Conservation (phyloP, 202 grass and related monocot genomes). For the Schoenoplectus tabernaemontani region DNA sequence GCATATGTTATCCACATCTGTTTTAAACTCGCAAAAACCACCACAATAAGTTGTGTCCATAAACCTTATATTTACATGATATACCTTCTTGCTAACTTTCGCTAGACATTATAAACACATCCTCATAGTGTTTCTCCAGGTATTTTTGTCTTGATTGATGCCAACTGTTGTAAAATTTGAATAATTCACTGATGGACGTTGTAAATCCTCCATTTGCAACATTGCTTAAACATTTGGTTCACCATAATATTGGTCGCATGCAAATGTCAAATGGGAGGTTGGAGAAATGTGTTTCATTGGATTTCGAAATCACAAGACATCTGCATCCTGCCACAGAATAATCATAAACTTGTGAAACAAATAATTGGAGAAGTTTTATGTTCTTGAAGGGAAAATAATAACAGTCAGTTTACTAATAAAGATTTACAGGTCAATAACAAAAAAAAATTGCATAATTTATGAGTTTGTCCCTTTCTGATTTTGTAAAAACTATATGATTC, state of each 20-base stretch:
- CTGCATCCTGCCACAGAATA: slow-evolving; percentile 33
- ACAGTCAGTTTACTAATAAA: too few relatives aligned
- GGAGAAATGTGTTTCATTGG: slow-evolving; percentile 47
- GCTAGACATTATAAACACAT: slow-evolving; percentile 26
- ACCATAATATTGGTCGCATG: slow-evolving; percentile 50
- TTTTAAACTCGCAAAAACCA: slow-evolving; percentile 51
- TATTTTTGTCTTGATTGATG: slow-evolving; percentile 10
- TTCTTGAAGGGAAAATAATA: too few relatives aligned
- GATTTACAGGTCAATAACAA: too few relatives aligned
- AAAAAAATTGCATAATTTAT: too few relatives aligned
- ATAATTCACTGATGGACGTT: slow-evolving; percentile 23
- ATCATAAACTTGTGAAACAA: not conserved
- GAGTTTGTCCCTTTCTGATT: too few relatives aligned
- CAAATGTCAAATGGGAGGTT: slow-evolving; percentile 39
- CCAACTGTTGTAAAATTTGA: slow-evolving; percentile 58
- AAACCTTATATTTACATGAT: slow-evolving; percentile 47
- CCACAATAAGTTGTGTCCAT: slow-evolving; percentile 53
- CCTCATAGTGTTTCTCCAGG: slow-evolving; percentile 40
- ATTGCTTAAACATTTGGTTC: slow-evolving; percentile 35
- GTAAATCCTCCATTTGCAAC: slow-evolving; percentile 49
- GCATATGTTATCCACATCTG: slow-evolving; percentile 40
- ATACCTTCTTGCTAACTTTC: not conserved
- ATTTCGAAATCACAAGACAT: slow-evolving; percentile 71
- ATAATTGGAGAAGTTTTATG: slow-evolving; percentile 16
- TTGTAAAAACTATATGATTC: too few relatives aligned